Evolutionary conservation across 2,329 filamentous ascomycete species (phyloP).

Genomic region (Aaosphaeria pasadenensis): DNA sequence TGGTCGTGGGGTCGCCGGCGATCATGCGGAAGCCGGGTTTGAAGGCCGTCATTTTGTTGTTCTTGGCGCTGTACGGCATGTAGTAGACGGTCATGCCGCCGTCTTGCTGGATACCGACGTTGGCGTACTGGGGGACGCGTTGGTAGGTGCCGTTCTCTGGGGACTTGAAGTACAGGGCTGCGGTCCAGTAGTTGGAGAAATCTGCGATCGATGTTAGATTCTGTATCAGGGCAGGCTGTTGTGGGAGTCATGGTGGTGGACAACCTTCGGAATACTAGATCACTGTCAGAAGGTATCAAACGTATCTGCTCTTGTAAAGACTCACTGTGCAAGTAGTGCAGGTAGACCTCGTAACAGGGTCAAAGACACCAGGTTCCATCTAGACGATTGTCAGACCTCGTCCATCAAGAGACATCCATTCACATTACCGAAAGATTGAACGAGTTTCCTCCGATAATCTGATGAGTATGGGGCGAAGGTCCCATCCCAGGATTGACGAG

Average conservation of each 20-base stretch:
- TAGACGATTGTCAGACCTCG: not conserved
- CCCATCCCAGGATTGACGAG: constrained; percentile 25
- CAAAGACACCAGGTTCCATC: constrained; percentile 26
- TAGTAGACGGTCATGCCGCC: constrained; percentile 61
- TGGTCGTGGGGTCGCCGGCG: constrained; percentile 54
- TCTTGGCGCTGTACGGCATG: constrained; percentile 64
- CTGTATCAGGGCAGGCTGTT: too few relatives aligned
- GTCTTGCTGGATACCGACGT: constrained; percentile 26
- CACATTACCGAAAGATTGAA: constrained; percentile 28
- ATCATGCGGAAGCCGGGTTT: constrained; percentile 69
- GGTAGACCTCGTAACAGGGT: constrained; percentile 20
- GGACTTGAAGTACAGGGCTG: constrained; percentile 28
- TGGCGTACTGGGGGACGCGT: constrained; percentile 28
- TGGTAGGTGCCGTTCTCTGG: constrained; percentile 33
- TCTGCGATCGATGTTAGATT: constrained; percentile 3
- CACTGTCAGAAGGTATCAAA: not conserved
- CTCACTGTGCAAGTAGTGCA: constrained; percentile 26
- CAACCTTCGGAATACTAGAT: too few relatives aligned
- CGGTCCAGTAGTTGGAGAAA: constrained; percentile 32
- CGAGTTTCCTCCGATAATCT: constrained; percentile 31
- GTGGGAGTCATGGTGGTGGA: not conserved
- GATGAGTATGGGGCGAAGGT: constrained; percentile 28
- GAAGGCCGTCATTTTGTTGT: constrained; percentile 61
- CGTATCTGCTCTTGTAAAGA: too few relatives aligned
- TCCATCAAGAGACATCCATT: too few relatives aligned